Evolutionary conservation across 495 filamentous ascomycete genomes (phyloP), one percentile per base, ranked within the genome.

Genomic region (Mycothermus thermophilus): DNA sequence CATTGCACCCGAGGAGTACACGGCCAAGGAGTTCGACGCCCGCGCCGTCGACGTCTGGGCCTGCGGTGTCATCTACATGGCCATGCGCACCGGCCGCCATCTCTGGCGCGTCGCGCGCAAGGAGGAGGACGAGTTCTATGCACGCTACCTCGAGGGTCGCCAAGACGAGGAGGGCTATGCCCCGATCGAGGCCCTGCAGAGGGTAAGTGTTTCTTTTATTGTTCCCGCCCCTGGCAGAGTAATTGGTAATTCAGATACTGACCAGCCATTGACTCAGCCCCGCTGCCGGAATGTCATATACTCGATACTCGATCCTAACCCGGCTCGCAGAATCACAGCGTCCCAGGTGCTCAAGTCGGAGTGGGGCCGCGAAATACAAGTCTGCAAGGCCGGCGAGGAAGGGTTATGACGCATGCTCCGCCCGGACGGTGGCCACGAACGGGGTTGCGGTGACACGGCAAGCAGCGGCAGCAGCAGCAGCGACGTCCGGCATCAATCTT

Each of bases 51-150:
- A 99, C 52, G 77, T 96, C 29, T 99, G 90, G 90, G 92, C 90
- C 12, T 88, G 82, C 32, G 90, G 90, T 47, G 90, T 99, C 21
- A 96, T 99, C 36, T 99, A 99, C 63, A 96, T 99, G 92, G 90
- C 90, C 5, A 99, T 97, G 90, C 72, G 90, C 32, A 99, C 90
- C 11, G 90, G 90, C 27, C 66, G 90, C 21, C 92, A 99, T 60
- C 63, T 96, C 4, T 99, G 90, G 90, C 75, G 85, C n/a, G 71
- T 93, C 9, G 90, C 90, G 5, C 83, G 83, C 57, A 87, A 82
- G 54, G 88, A 90, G 27, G 88, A 95, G 48, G 90, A 97, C 46
- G 92, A 96, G 43, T 99, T 95, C 47, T 99, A 92, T 46, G 79
- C 81, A 37, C 76, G 85, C 9, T 99, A 99, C 48, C 65, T 96